Evolutionary conservation across 2,329 filamentous ascomycete species (phyloP), one percentile per base, ranked within the genome.

Genomic region (Cladosporium halotolerans): DNA sequence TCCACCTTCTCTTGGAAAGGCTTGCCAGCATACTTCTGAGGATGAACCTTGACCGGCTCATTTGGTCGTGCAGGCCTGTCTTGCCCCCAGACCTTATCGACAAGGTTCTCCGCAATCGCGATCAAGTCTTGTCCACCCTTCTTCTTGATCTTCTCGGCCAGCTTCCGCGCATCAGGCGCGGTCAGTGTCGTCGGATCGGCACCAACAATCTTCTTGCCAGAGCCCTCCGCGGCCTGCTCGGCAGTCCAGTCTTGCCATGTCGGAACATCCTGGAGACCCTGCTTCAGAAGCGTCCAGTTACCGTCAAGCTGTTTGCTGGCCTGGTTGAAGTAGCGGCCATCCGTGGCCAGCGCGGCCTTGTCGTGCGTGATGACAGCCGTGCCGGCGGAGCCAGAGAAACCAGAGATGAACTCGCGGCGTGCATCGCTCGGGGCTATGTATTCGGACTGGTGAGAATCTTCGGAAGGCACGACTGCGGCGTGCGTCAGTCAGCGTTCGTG

Each of bases 281-380:
- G 89, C 75, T 96, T 99, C 57, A 99, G 76, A 39, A 99, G 77
- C 46, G 81, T 76, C 93, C 93, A 99, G 70, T 97, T 97, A 64
- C 72, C 74, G 69, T 97, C 93, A 31, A 99, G 81, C 70, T 99
- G 89, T 64, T 91, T 88, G 57, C 84, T 77, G 23, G 93, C 93
- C 72, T 99, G 93, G 73, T 95, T 97, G 79, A 97, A 99, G 73
- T 99, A 99, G 60, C 93, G 85, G 31, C 93, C 93, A 69, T 99
- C 93, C 31, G 93, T 99, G 10, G 93, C 89, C 54, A 99, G 76
- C 11, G 89, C 89, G 13, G 93, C 93, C 70, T 91, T 91, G 48
- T 89, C 85, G 46, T 82, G 80, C 2, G 91, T 93, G 53, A 99
- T 79, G 47, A 99, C 85, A 38, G 91, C 93, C 59, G 89, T 95